Base-by-base conservation (phyloP, 2,329 filamentous ascomycete genomes). In the Kalaharituber pfeilii region DNA sequence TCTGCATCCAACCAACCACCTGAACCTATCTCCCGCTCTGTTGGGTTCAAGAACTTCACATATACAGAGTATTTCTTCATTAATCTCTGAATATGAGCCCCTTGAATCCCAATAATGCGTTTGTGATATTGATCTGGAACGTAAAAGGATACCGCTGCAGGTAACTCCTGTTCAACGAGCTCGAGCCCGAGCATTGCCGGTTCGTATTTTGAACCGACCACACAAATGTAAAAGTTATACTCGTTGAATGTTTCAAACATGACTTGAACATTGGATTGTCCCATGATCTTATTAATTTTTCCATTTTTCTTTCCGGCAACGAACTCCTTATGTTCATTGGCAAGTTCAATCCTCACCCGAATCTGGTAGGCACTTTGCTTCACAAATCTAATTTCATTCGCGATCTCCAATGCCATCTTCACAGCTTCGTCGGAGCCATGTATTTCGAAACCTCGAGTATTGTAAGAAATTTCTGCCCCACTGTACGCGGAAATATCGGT, bases 201-300 rank as follows among this genome's bases (percentile, higher is more conserved):
- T 60, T 95, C 88, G 67, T 95, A 96, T 63, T 85, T 84, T 53
- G 81, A 81, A 47, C 86, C 88, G 66, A 91, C 88, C 54, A 98
- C 89, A 66, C 98, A 91, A 61, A 98, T 98, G 70, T 96, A 94
- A 74, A 98, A 98, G 70, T 98, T 96, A 76, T 96, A 98, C 72
- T 98, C 91, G 69, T 95, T 94, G 73, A 96, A 98, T 59, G 87
- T 88, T 67, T 98, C 91, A 62, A 98, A 98, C 59, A 98, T 89
- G 65, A 98, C 96, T 70, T 98, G 91, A 11, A 98, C 91, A 64
- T 93, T 95, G 75, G 80, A 79, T 81, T 96, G 89, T 24, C 89
- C 91, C 91, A 98, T 98, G 65, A 98, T 98, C 75, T 98, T 98
- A 75, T 98, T 98, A 70, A 98, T 98, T 73, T 98, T 98, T 69